Evolutionary conservation across 2,329 filamentous ascomycete genomes (phyloP), one percentile per base, ranked within the genome.

Genomic region (Xylaria polymorpha): DNA sequence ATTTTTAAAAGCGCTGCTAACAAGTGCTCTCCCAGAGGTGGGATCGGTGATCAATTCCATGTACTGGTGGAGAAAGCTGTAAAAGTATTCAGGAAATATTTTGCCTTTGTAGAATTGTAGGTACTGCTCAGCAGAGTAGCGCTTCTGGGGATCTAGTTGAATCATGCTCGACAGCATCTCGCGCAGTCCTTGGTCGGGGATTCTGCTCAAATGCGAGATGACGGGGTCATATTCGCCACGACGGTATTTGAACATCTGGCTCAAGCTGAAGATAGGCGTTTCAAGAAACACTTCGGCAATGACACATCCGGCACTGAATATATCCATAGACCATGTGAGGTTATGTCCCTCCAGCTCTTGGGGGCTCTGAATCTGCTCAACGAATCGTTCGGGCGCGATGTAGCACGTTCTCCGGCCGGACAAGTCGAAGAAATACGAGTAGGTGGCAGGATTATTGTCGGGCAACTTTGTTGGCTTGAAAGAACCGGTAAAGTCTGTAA

Each of bases 81-180:
- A 98, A 77, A 99, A 99, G 81, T 99, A 99, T 67, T 93, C 89
- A 0, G 96, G 97, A 72, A 99, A 99, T 3, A 95, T 93, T 77
- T 95, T 98, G 56, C 88, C 89, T 76, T 94, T 93, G 90, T 93
- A 98, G 76, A 97, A 95, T 25, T 94, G 91, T 10, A 99, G 84
- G 74, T 98, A 98, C 76, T 98, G 93, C 67, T 98, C 94, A 1
- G 96, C 95, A 20, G 94, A 94, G 79, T 97, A 97, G 73, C 96
- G 89, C 74, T 93, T 93, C 80, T 97, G 91, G 0, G 97, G 95
- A 73, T 98, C 93, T 8, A 98, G 85, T 78, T 97, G 93, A 70
- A 99, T 97, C 96, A 99, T 99, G 80, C 97, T 94, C 22, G 91
- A 87, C 72, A 99, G 92, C 85, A 99, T 90, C 58, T 97, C 92